phyloP scores from a whole-genome alignment of 225 moss, liverwort and hornwort species.

The Thuidium tamariscinum region DNA sequence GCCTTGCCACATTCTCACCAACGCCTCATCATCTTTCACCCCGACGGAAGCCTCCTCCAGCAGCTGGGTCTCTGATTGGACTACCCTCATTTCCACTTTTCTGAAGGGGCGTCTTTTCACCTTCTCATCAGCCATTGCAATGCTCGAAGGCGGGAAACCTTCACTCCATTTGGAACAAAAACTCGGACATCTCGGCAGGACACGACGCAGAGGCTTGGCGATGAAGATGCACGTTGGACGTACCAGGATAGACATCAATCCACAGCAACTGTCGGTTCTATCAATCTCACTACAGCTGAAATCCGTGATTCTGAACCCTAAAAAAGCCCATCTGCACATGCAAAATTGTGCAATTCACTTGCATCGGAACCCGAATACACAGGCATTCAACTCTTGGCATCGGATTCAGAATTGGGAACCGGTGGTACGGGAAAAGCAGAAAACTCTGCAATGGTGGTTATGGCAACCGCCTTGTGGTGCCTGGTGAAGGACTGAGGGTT shows the following conservation, averaged over 20 bases:
- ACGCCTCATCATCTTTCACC: constrained; percentile 27
- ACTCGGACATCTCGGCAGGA: constrained; percentile 10
- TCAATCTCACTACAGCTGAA: neutral
- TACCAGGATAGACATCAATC: constrained; percentile 23
- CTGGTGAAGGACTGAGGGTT: neutral
- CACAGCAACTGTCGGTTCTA: neutral
- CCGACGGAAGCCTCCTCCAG: neutral
- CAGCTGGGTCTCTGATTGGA: constrained; percentile 12
- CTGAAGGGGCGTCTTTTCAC: constrained; percentile 24
- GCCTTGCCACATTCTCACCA: constrained; percentile 54
- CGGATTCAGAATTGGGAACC: neutral
- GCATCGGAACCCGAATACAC: neutral
- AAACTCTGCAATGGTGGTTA: neutral
- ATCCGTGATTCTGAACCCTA: neutral
- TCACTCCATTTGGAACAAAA: neutral
- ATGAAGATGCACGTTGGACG: constrained; percentile 5
- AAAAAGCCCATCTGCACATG: neutral
- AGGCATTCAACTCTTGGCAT: neutral
- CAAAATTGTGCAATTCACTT: neutral
- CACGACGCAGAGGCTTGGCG: neutral
- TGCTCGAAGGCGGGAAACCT: neutral
- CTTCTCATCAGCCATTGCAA: constrained; percentile 9
- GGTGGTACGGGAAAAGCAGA: neutral
- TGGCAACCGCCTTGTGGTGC: neutral
- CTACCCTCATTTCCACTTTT: constrained; percentile 23